Percentiles rank a stretch among this genome's conserved stretches.
Conservation (phyloP, 129 eudicot species). For the Saussurea involucrata region DNA sequence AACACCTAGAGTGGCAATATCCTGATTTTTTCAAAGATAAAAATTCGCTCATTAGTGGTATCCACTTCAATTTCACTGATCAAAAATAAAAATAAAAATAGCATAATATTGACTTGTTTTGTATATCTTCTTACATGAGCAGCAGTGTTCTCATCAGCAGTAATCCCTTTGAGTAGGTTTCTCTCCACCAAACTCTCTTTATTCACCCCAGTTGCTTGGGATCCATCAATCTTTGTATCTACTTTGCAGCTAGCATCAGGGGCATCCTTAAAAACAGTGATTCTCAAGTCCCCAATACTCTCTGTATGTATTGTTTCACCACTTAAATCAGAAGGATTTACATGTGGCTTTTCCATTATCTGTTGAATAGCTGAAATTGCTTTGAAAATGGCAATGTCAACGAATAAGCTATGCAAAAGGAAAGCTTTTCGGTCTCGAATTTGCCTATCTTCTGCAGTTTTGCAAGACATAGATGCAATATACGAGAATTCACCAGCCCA, state of each 20-base stretch:
- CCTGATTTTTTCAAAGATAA: slow-evolving; percentile 49
- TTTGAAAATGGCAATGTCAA: slow-evolving; percentile 93
- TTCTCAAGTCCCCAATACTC: slow-evolving; percentile 78
- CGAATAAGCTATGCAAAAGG: slow-evolving; percentile 86
- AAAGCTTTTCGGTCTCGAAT: slow-evolving; percentile 94
- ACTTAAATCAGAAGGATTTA: slow-evolving; percentile 26
- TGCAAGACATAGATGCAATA: slow-evolving; percentile 96
- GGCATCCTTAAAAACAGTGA: slow-evolving; percentile 71
- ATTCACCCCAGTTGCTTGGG: slow-evolving; percentile 71
- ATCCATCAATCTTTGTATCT: slow-evolving; percentile 95
- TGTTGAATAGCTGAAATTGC: slow-evolving; percentile 67
- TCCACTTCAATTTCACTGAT: background rate
- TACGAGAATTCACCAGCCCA: slow-evolving; percentile 74
- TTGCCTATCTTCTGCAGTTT: slow-evolving; percentile 93
- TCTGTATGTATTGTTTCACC: slow-evolving; percentile 42
- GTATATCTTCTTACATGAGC: slow-evolving; percentile 76
- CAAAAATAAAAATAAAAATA: background rate
- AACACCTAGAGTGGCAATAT: slow-evolving; percentile 88
- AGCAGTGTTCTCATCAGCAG: slow-evolving; percentile 99
- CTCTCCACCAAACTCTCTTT: slow-evolving; percentile 64
- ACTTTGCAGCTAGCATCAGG: slow-evolving; percentile 86
- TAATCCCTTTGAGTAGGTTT: slow-evolving; percentile 94
- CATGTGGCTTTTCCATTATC: slow-evolving; percentile 51
- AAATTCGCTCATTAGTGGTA: background rate
- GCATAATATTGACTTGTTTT: background rate